Conservation (phyloP, 257 asterid species). For the Solanum sejunctum region DNA sequence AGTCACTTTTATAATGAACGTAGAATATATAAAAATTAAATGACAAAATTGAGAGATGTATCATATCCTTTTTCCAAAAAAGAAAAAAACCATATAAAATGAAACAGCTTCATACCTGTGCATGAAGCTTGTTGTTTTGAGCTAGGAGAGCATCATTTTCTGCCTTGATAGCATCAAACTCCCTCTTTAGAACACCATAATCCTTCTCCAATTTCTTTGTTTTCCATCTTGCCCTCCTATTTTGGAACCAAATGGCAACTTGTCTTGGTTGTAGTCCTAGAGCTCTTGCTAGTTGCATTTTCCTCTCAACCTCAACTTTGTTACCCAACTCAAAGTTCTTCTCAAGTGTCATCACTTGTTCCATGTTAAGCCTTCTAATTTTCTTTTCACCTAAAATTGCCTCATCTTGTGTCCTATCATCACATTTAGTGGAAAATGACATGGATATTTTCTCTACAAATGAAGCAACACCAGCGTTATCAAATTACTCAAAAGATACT, state of each 20-base stretch:
- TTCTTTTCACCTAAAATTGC: conserved; percentile 26
- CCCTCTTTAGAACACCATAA: conserved; percentile 37
- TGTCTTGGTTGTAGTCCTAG: conserved; percentile 54
- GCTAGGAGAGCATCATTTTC: conserved; percentile 48
- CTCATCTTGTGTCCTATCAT: conserved; percentile 30
- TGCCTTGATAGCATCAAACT: conserved; percentile 36
- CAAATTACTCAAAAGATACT: not conserved
- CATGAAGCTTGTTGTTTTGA: conserved; percentile 41
- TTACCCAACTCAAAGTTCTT: conserved; percentile 46
- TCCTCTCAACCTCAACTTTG: conserved; percentile 48
- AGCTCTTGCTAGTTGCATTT: conserved; percentile 50
- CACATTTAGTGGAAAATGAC: conserved; percentile 13
- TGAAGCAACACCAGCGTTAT: conserved; percentile 5
- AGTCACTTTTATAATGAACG: too few species aligned
- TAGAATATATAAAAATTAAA: too few species aligned
- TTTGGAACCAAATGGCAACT: conserved; percentile 59
- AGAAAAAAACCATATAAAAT: not conserved
- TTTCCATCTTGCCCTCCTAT: conserved; percentile 55
- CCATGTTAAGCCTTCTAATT: conserved; percentile 40
- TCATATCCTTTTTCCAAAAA: too few species aligned
- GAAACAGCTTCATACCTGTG: conserved; percentile 11
- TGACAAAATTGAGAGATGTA: too few species aligned
- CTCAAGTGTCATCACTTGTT: conserved; percentile 52
- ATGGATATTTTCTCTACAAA: conserved; percentile 23
- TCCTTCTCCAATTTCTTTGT: conserved; percentile 55